A percentile compares a stretch with the other conserved stretches of the same genome.
Conservation (phyloP, 768 basidiomycete genomes). For the Exidia glandulosa region DNA sequence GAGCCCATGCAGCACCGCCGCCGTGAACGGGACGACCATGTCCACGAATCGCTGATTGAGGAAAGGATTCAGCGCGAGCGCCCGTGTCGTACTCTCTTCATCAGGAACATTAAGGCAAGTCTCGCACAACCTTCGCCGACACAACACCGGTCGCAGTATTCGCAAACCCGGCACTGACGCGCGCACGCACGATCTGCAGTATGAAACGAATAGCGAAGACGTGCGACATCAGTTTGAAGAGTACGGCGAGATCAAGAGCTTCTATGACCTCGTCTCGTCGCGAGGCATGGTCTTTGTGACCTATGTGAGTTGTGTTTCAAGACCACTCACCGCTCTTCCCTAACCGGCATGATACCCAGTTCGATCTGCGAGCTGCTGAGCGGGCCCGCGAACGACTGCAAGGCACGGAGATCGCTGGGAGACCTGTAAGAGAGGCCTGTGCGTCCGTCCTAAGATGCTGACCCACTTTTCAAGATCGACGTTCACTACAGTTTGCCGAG, state of each 20-base stretch:
- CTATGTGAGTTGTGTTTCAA: slow-evolving; percentile 56
- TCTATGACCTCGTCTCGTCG: slow-evolving; percentile 89
- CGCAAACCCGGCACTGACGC: not conserved
- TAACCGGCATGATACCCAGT: slow-evolving; percentile 36
- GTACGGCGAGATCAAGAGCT: slow-evolving; percentile 92
- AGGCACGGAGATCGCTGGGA: slow-evolving; percentile 74
- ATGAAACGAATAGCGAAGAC: slow-evolving; percentile 79
- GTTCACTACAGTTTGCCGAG: slow-evolving; percentile 95
- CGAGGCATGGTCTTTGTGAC: slow-evolving; percentile 99
- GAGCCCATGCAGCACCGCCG: slow-evolving; percentile 20
- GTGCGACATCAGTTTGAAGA: slow-evolving; percentile 81
- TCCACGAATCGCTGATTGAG: slow-evolving; percentile 86
- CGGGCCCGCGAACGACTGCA: slow-evolving; percentile 85
- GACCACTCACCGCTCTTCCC: not conserved
- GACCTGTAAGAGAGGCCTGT: slow-evolving; percentile 59
- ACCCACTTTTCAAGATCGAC: slow-evolving; percentile 59
- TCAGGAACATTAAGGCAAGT: slow-evolving; percentile 96
- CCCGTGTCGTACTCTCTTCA: slow-evolving; percentile 91
- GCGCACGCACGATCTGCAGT: slow-evolving; percentile 33
- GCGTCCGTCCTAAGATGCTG: not conserved
- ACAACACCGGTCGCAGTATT: not conserved
- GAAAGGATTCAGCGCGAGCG: slow-evolving; percentile 89
- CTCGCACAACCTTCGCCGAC: not conserved
- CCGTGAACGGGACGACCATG: slow-evolving; percentile 79
- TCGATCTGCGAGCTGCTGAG: slow-evolving; percentile 86